Evolutionary conservation across 192 early-diverging fungal genomes (phyloP).

Genomic region (Coemansia sp.): DNA sequence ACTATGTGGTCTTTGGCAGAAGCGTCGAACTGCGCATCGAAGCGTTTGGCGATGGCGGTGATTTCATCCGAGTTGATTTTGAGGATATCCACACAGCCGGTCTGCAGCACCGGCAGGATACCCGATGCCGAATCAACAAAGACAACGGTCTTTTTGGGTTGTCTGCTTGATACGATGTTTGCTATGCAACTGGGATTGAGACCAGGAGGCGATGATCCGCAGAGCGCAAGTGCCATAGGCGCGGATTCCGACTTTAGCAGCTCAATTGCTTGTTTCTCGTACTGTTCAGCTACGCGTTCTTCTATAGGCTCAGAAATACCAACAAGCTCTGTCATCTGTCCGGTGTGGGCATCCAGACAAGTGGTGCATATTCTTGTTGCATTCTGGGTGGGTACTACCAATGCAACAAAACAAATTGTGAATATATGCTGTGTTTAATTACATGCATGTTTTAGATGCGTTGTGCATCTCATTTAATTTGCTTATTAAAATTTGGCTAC

Average conservation of each 20-base stretch:
- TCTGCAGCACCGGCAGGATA: constrained; percentile 24
- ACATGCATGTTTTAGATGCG: too few relatives aligned
- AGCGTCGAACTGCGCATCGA: not conserved
- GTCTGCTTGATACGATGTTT: constrained; percentile 13
- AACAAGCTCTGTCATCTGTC: constrained; percentile 40
- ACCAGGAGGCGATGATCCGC: constrained; percentile 35
- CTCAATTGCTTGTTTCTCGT: constrained; percentile 9
- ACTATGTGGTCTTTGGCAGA: not conserved
- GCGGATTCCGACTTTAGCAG: constrained; percentile 6
- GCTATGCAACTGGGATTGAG: constrained; percentile 14
- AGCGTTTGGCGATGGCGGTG: constrained; percentile 1
- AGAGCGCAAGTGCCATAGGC: constrained; percentile 33
- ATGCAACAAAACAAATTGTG: too few relatives aligned
- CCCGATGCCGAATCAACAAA: constrained; percentile 41
- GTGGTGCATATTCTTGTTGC: constrained; percentile 34
- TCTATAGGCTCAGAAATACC: constrained; percentile 24
- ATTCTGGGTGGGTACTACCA: constrained; percentile 6
- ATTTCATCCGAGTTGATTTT: constrained; percentile 34
- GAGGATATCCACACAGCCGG: constrained; percentile 25
- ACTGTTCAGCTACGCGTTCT: constrained; percentile 4
- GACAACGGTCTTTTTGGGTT: constrained; percentile 12
- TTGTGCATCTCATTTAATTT: not conserved
- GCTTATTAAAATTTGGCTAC: too few relatives aligned
- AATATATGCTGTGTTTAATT: not conserved
- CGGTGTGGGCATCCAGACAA: constrained; percentile 22